Base-by-base conservation (phyloP, 345 rosid genomes). In the Aethionema arabicum region DNA sequence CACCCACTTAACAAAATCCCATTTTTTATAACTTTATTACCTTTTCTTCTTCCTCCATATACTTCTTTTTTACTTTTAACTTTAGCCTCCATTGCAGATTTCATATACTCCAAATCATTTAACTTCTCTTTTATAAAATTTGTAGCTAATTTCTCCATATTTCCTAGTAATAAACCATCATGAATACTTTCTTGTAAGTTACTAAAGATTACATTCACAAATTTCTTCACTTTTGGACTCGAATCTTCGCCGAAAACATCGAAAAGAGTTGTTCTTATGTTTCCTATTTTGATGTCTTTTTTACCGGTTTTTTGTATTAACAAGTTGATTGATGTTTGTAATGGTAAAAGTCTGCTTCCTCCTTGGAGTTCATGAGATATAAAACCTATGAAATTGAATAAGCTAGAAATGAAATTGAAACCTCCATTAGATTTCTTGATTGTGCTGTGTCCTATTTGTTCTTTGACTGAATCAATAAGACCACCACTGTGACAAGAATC, bases 401-500 rank as follows among this genome's bases (percentile, higher is more conserved):
- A 66, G 56, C 90, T 87, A 37, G 83, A 52, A 89, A 75, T 70
- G 78, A 76, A 7, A 38, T 86, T 78, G 21, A 59, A 41, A 11
- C 4, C 8, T 40, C 61, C 67, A 2, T 53, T 52, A 2, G 62
- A 13, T 0, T 8, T 68, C 65, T 60, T 81, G 46, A 56, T 78
- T 5, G 82, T 79, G 80, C 97, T 90, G 61, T 90, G 87, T 27
- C 98, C 95, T 3, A 87, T 90, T 60, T 90, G 95, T 77, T 90
- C 97, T 63, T 87, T 83, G 60, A 91, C 77, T 59, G 82, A 80
- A 51, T 87, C 93, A 12, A 87, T 85, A 35, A 90, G 90, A 33
- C 97, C 95, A 5, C 93, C 97, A 32, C 95, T 90, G 40, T 90
- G 95, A 66, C 95, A 90, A 37, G 97, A 85, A 69, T 87, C 95